These are phyloP conservation scores for Trematosphaeria pertusa DNA, from an alignment of 2,329 filamentous ascomycete species.

Conservation along the genomic window DNA sequence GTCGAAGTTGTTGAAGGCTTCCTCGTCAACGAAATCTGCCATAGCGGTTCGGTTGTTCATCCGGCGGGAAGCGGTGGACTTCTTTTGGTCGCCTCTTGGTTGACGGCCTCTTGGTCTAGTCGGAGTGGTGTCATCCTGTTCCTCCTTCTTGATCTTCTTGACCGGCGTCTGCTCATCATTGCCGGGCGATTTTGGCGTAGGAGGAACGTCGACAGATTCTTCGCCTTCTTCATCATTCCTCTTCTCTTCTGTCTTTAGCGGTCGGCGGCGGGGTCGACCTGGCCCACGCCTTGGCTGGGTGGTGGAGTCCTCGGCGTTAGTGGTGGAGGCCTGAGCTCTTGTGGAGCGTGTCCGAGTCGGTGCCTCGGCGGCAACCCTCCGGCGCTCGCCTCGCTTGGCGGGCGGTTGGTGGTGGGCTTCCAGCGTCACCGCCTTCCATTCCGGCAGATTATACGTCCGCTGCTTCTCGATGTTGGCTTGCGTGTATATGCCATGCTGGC, in stretches of 20 bases:
- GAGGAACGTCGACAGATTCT: constrained; percentile 44
- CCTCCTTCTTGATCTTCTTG: constrained; percentile 42
- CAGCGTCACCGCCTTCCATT: constrained; percentile 93
- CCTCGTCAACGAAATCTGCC: constrained; percentile 83
- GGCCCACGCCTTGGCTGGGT: constrained; percentile 55
- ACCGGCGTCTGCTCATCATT: constrained; percentile 50
- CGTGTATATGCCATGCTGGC: constrained; percentile 91
- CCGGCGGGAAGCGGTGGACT: constrained; percentile 82
- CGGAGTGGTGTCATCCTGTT: constrained; percentile 54
- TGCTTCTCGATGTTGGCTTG: constrained; percentile 98
- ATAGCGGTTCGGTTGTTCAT: constrained; percentile 84
- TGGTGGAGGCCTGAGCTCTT: constrained; percentile 36
- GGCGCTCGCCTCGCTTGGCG: constrained; percentile 82
- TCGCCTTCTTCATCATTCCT: constrained; percentile 43
- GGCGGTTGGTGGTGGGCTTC: constrained; percentile 96
- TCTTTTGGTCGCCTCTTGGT: constrained; percentile 50
- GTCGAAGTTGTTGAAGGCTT: constrained; percentile 88
- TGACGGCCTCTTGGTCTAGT: constrained; percentile 54
- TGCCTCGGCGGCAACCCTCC: constrained; percentile 55
- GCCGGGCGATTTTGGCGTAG: constrained; percentile 52
- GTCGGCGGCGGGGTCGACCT: constrained; percentile 53
- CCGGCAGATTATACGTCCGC: constrained; percentile 92
- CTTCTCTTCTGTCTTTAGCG: constrained; percentile 30
- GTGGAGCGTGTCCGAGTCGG: constrained; percentile 43
- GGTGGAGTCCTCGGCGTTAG: constrained; percentile 45